Percentiles rank a stretch among this genome's conserved stretches.
phyloP scores from a whole-genome alignment of 805 yeast species.

The Spathaspora hagerdaliae region DNA sequence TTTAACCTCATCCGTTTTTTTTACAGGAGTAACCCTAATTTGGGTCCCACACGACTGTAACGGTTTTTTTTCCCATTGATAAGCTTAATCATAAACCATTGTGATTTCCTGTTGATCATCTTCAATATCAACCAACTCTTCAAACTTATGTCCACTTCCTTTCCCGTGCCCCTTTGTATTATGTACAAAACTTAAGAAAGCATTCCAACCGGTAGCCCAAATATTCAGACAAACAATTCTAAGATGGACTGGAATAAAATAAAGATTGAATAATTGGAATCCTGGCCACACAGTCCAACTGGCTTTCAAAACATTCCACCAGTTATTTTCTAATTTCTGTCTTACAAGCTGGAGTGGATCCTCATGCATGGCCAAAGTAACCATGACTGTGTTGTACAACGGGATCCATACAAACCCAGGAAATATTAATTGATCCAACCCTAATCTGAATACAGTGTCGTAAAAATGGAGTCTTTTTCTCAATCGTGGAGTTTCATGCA shows the following conservation, averaged over 20 bases:
- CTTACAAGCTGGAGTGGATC: conserved; percentile 28
- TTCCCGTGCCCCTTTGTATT: conserved; percentile 40
- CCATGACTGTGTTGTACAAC: conserved; percentile 37
- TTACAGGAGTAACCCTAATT: too few relatives aligned
- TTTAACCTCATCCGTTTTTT: too few relatives aligned
- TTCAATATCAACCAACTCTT: conserved; percentile 38
- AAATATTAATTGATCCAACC: conserved; percentile 32
- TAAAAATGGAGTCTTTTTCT: conserved; percentile 10
- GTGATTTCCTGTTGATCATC: conserved; percentile 31
- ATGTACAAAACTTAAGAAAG: conserved; percentile 45
- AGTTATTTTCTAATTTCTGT: conserved; percentile 31
- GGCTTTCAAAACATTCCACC: conserved; percentile 39
- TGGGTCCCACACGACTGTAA: too few relatives aligned
- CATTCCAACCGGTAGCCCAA: conserved; percentile 42
- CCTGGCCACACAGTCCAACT: conserved; percentile 43
- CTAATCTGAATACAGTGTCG: conserved; percentile 23
- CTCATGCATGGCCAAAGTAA: conserved; percentile 30
- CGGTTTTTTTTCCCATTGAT: too few relatives aligned
- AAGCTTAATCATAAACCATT: conserved; percentile 23
- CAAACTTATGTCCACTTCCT: conserved; percentile 31
- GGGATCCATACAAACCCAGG: conserved; percentile 42
- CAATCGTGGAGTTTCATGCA: conserved; percentile 10
- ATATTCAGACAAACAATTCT: conserved; percentile 34
- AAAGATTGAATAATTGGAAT: conserved; percentile 34
- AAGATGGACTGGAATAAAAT: conserved; percentile 36